phyloP scores from a whole-genome alignment of 257 asterid genomes.

The Linaria vulgaris region DNA sequence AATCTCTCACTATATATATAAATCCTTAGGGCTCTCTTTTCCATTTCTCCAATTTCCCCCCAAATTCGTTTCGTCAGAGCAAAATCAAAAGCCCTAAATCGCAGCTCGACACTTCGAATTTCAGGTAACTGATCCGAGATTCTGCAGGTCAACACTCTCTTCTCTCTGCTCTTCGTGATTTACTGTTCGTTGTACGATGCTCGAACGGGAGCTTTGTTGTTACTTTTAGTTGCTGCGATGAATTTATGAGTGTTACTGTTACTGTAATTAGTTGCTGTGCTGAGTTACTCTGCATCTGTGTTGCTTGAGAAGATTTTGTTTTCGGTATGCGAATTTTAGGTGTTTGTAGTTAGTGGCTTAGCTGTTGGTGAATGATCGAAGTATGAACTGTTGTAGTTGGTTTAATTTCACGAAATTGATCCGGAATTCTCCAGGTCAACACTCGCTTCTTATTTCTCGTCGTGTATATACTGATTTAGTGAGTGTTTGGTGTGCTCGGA shows the following conservation, averaged over 20 bases:
- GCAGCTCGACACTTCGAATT: slow-evolving; percentile 7
- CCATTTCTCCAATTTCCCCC: background rate
- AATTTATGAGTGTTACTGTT: background rate
- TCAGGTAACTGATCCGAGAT: slow-evolving; percentile 29
- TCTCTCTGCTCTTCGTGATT: background rate
- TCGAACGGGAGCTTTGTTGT: no score
- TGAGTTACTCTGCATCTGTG: background rate
- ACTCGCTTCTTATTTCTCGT: no score
- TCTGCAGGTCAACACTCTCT: slow-evolving; percentile 25
- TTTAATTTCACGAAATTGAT: no score
- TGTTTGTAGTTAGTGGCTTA: background rate
- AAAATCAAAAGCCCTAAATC: background rate
- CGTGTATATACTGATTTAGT: no score
- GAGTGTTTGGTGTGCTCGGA: no score
- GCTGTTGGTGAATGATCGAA: background rate
- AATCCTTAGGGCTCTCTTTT: background rate
- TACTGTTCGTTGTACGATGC: background rate
- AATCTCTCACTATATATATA: no score
- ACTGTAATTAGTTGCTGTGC: background rate
- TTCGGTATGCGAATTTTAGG: background rate
- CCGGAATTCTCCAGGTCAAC: no score
- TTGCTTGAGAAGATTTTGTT: background rate
- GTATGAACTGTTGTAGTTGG: no score
- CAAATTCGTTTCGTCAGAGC: background rate
- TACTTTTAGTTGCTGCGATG: background rate